A percentile compares a stretch with the other conserved stretches of the same genome.
These are phyloP conservation scores for Elsinoe perseae DNA, from an alignment of 2,329 filamentous ascomycete genomes.

Conservation along the genomic window DNA sequence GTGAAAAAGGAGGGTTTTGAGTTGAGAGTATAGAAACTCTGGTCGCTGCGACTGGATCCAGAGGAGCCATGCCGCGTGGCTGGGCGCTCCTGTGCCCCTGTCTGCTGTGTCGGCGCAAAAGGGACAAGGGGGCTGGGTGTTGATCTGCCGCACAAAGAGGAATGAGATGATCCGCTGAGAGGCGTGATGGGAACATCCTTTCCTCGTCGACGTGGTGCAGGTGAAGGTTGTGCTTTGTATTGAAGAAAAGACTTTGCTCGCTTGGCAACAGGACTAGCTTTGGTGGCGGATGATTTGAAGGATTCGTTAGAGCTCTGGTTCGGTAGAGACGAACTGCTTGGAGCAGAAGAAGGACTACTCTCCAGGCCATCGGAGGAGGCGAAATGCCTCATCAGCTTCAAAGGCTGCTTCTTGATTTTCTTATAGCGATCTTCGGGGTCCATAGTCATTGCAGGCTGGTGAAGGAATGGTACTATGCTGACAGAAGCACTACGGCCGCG, in stretches of 20 bases:
- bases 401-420: slow-evolving; percentile 17
- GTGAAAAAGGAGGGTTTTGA: slow-evolving; percentile 2
- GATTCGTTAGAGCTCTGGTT: not conserved
- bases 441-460: slow-evolving; percentile 18
- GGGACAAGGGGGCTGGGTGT: not conserved
- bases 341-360: slow-evolving; percentile 1
- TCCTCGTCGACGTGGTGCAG: not conserved
- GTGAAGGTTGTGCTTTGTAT: not conserved
- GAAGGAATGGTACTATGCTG: slow-evolving; percentile 22
- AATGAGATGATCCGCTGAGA: not conserved
- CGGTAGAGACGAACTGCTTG: slow-evolving; percentile 1
- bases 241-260: slow-evolving; percentile 1
- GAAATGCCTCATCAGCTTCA: slow-evolving; percentile 17
- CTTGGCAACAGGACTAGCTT: not conserved
- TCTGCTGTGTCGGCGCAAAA: not conserved
- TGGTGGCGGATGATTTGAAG: slow-evolving; percentile 15
- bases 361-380: slow-evolving; percentile 18
- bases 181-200: not conserved
- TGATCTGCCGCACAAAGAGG: not conserved
- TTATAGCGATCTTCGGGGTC: slow-evolving; percentile 19
- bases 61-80: not conserved
- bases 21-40: slow-evolving; percentile 11
- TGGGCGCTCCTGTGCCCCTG: not conserved
- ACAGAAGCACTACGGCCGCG: slow-evolving; percentile 27
- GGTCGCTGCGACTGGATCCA: not conserved